A percentile compares a stretch with the other conserved stretches of the same genome.
Evolutionary conservation across 208 protist species (phyloP).

Genomic region (Trypanosoma vivax): DNA sequence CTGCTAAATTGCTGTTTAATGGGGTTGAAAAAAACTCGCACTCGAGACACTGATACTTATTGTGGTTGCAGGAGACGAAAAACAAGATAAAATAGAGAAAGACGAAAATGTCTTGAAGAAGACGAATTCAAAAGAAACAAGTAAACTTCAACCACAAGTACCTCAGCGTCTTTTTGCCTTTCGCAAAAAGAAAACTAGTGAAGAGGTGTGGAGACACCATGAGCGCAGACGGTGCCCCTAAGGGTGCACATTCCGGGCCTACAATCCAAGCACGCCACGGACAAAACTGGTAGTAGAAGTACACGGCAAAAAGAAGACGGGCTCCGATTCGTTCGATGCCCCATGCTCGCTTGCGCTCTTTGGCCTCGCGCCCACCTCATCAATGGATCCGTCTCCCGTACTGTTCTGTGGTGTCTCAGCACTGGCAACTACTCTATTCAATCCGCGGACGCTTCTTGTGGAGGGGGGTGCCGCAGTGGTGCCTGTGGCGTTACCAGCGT

Average conservation of each 20-base stretch:
- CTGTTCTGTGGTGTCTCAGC: background rate
- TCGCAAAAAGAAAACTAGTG: background rate
- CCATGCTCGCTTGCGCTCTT: background rate
- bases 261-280: slow-evolving; percentile 31
- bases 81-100: too few species aligned
- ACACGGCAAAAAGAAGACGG: slow-evolving; percentile 27
- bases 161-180: too few species aligned
- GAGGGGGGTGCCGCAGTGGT: background rate
- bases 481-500: slow-evolving; percentile 26
- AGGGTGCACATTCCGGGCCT: background rate
- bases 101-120: too few species aligned
- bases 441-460: background rate
- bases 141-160: too few species aligned
- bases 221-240: background rate
- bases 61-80: too few species aligned
- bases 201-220: slow-evolving; percentile 2
- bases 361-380: background rate
- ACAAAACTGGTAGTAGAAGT: slow-evolving; percentile 34
- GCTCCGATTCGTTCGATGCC: background rate
- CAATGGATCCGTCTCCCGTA: background rate
- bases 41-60: too few species aligned
- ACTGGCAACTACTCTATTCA: background rate
- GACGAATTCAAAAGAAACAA: too few species aligned
- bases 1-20: too few species aligned
- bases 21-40: too few species aligned